A percentile compares a stretch with the other conserved stretches of the same genome.
These are phyloP conservation scores for Diutina scorzettiae DNA, from an alignment of 1,139 yeast genomes.

Conservation along the genomic window DNA sequence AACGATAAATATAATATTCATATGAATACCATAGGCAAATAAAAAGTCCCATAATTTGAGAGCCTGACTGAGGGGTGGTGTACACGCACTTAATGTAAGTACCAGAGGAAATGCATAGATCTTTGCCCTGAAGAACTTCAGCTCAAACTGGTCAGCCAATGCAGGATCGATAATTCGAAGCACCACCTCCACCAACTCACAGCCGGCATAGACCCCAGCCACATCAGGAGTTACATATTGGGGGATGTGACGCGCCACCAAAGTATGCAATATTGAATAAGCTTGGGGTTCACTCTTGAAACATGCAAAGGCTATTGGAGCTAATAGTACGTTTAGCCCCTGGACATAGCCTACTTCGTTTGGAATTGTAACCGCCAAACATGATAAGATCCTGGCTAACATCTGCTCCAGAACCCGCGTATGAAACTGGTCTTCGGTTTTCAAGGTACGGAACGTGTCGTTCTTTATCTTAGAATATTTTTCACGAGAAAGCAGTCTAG, in stretches of 20 bases:
- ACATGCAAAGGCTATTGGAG: slow-evolving; percentile 70
- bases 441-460: slow-evolving; percentile 79
- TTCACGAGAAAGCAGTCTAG: slow-evolving; percentile 28
- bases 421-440: slow-evolving; percentile 60
- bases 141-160: slow-evolving; percentile 45
- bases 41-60: slow-evolving; percentile 80
- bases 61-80: slow-evolving; percentile 73
- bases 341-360: slow-evolving; percentile 57
- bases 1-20: slow-evolving; percentile 74
- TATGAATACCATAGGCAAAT: slow-evolving; percentile 84
- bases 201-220: slow-evolving; percentile 77
- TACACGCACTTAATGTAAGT: slow-evolving; percentile 78
- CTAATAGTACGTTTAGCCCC: slow-evolving; percentile 81
- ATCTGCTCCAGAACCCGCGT: slow-evolving; percentile 57
- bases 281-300: slow-evolving; percentile 79
- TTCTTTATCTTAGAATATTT: slow-evolving; percentile 65
- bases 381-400: slow-evolving; percentile 56
- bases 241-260: slow-evolving; percentile 57
- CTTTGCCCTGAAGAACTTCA: slow-evolving; percentile 65
- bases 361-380: slow-evolving; percentile 46
- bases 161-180: slow-evolving; percentile 65
- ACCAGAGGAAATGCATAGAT: slow-evolving; percentile 86
- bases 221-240: slow-evolving; percentile 67
- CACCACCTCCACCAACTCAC: slow-evolving; percentile 55
- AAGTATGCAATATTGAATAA: slow-evolving; percentile 51